Percentiles rank a stretch among this genome's conserved stretches.
phyloP scores from a whole-genome alignment of 768 basidiomycete genomes.

The button mushroom (Agaricus bisporus) region DNA sequence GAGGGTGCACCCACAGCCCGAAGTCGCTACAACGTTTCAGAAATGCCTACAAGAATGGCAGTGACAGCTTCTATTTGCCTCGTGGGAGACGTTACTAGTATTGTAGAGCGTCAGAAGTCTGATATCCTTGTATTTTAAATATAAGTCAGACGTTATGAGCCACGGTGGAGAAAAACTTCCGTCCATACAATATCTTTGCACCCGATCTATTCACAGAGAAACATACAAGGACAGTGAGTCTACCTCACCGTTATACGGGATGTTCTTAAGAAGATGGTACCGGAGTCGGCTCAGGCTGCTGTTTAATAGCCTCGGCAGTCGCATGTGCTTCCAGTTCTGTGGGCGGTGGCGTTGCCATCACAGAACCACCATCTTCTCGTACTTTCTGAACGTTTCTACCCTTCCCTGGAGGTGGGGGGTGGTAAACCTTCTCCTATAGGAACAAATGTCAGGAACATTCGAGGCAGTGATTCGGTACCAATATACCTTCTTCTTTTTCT shows the following conservation, averaged over 20 bases:
- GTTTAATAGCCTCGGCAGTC: conserved; percentile 12
- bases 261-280: not conserved
- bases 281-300: not conserved
- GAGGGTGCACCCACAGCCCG: too few relatives aligned
- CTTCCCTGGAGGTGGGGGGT: conserved; percentile 78
- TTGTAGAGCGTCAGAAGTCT: too few relatives aligned
- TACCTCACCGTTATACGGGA: not conserved
- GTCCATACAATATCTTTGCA: too few relatives aligned
- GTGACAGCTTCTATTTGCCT: too few relatives aligned
- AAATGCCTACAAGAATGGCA: too few relatives aligned
- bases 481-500: conserved; percentile 61
- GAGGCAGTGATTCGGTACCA: not conserved
- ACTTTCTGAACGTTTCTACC: conserved; percentile 47
- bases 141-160: too few relatives aligned
- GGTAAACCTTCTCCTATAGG: conserved; percentile 69
- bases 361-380: conserved; percentile 10
- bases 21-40: too few relatives aligned
- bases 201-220: not conserved
- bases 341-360: conserved; percentile 2
- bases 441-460: not conserved
- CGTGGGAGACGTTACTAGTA: too few relatives aligned
- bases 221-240: not conserved
- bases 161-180: too few relatives aligned
- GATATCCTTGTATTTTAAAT: too few relatives aligned
- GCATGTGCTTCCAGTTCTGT: conserved; percentile 14